phyloP scores from a whole-genome alignment of 345 rosid genomes.

The Euphorbia pulcherrima region DNA sequence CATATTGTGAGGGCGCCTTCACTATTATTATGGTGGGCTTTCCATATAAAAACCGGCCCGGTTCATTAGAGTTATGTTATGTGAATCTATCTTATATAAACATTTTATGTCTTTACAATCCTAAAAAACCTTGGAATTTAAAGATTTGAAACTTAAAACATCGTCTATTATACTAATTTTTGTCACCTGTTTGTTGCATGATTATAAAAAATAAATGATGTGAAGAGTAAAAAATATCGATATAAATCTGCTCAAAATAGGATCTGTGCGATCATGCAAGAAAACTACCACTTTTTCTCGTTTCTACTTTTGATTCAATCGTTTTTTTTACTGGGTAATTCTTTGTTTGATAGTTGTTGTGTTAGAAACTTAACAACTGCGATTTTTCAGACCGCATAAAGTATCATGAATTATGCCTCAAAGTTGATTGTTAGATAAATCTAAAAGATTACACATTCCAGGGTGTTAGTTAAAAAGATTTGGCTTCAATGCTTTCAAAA shows the following conservation, averaged over 20 bases:
- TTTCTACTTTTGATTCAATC: neutral
- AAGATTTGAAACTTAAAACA: neutral
- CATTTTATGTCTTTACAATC: too few relatives aligned
- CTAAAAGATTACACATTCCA: neutral
- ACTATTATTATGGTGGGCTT: too few relatives aligned
- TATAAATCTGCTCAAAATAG: neutral
- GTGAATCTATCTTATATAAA: too few relatives aligned
- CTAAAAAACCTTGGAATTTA: too few relatives aligned
- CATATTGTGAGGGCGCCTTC: too few relatives aligned
- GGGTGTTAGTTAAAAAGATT: neutral
- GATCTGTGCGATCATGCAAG: neutral
- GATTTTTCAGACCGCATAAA: neutral
- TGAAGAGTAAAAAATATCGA: neutral
- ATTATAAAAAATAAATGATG: neutral
- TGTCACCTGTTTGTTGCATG: neutral
- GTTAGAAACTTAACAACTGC: neutral
- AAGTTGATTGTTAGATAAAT: neutral
- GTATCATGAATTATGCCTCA: neutral
- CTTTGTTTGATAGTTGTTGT: slow-evolving; percentile 2
- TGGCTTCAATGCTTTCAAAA: neutral
- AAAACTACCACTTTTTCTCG: neutral
- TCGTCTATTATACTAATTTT: neutral
- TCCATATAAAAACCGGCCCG: too few relatives aligned
- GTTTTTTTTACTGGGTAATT: neutral
- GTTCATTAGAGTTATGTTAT: too few relatives aligned